A percentile compares a stretch with the other conserved stretches of the same genome.
These are phyloP conservation scores for Hymenotorrendiella dingleyae DNA, from an alignment of 2,329 filamentous ascomycete genomes.

Conservation along the genomic window DNA sequence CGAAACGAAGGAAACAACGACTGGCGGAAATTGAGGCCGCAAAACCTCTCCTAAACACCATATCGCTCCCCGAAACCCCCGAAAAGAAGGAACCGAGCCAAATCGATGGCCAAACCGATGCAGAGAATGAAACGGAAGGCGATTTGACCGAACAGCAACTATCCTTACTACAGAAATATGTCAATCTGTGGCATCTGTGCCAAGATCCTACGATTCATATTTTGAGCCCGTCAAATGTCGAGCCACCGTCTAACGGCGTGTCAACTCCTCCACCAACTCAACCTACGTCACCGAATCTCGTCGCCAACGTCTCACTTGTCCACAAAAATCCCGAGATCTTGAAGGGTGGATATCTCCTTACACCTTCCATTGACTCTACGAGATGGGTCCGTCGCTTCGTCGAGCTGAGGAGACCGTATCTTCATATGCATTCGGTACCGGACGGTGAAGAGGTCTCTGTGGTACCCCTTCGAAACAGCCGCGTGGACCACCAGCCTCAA, in stretches of 20 bases:
- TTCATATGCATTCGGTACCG: conserved; percentile 79
- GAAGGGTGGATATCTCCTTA: conserved; percentile 83
- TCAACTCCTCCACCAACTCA: conserved; percentile 27
- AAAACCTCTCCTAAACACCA: conserved; percentile 58
- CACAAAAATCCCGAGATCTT: conserved; percentile 75
- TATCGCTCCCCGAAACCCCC: conserved; percentile 42
- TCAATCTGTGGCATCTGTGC: conserved; percentile 30
- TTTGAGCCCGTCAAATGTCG: conserved; percentile 55
- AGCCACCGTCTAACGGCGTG: conserved; percentile 62
- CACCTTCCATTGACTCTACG: conserved; percentile 73
- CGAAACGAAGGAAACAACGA: conserved; percentile 67
- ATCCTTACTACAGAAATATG: conserved; percentile 36
- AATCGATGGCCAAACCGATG: conserved; percentile 27
- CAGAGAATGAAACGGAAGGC: conserved; percentile 3
- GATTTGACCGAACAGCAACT: conserved; percentile 30
- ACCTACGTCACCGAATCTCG: conserved; percentile 54
- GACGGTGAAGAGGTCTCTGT: conserved; percentile 88
- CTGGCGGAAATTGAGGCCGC: conserved; percentile 75
- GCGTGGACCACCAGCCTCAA: conserved; percentile 89
- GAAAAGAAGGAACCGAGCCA: neutral
- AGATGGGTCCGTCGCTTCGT: conserved; percentile 91
- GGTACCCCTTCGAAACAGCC: conserved; percentile 80
- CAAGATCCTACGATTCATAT: conserved; percentile 38
- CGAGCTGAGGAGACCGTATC: conserved; percentile 83
- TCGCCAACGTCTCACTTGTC: conserved; percentile 70